Base-by-base conservation (phyloP, 2,329 filamentous ascomycete genomes). In the Aureobasidium musti region DNA sequence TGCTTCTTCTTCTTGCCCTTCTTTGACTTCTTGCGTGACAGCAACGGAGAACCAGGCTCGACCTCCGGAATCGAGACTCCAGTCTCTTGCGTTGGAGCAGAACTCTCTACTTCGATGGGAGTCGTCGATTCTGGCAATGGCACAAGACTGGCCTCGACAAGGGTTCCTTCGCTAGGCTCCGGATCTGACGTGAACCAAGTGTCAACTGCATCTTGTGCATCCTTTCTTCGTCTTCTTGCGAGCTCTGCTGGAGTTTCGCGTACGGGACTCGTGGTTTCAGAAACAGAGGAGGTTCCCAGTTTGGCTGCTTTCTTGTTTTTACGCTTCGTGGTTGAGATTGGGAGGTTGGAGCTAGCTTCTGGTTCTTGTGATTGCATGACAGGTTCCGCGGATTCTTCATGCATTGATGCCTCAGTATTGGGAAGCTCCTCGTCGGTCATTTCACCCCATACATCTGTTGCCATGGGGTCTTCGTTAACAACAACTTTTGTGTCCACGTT, bases 231-330 rank as follows among this genome's bases (percentile, higher is more conserved):
- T 5, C 70, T 69, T 52, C 68, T 69, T 52, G 69, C 68, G 23
- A 68, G 53, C 23, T 74, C 73, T 66, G 73, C 73, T 2, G 68
- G 65, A 2, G 69, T 54, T n/a, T 72, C 64, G 47, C 71, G 70
- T 37, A 68, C 70, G 3, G 67, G 45, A 3, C 50, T 28, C 39
- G 67, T 66, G 7, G 37, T 30, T 21, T 33, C 65, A 2, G 71
- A 54, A n/a, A 26, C 43, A 26, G 71, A 69, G 17, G 71, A 67
- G 23, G 71, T 74, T 59, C 73, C 73, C 33, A 71, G 68, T 60
- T 74, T 75, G 2, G 70, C 71, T 4, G 28, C n/a, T 35, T 67
- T 69, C 17, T 43, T 53, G 26, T 75, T 75, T 67, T 75, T 77
- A 23, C 70, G 71, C 68, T 77, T 76, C 69, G 74, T 75, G 19